phyloP scores from a whole-genome alignment of 1,139 yeast species.

The Yamadazyma diospyri region DNA sequence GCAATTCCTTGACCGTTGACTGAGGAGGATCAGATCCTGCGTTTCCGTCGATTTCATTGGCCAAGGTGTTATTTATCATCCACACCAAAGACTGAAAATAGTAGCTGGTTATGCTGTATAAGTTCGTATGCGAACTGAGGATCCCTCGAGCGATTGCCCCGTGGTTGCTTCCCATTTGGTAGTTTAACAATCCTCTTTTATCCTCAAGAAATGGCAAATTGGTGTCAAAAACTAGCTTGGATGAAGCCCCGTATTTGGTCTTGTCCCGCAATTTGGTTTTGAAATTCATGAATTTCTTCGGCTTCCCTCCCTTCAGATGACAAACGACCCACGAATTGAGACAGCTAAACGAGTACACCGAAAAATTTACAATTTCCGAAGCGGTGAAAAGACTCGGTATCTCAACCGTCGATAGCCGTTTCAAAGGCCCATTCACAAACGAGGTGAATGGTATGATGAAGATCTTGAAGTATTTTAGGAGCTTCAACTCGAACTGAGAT shows the following conservation, averaged over 20 bases:
- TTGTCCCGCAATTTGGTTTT: neutral
- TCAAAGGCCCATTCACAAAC: constrained; percentile 7
- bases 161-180: neutral
- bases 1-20: constrained; percentile 10
- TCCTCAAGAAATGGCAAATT: constrained; percentile 6
- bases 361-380: constrained; percentile 4
- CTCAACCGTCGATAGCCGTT: constrained; percentile 4
- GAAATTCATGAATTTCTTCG: constrained; percentile 1
- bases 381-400: constrained; percentile 5
- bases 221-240: constrained; percentile 2
- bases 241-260: neutral
- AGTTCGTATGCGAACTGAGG: neutral
- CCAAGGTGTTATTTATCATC: constrained; percentile 8
- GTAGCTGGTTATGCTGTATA: constrained; percentile 18
- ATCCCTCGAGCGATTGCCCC: too few relatives aligned
- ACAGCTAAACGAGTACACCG: constrained; percentile 7
- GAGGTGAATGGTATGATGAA: constrained; percentile 4
- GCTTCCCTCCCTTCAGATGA: constrained; percentile 2
- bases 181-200: neutral
- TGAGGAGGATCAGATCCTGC: constrained; percentile 4
- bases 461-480: constrained; percentile 6
- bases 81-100: constrained; percentile 21
- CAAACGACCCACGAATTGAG: constrained; percentile 7
- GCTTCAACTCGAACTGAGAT: constrained; percentile 6
- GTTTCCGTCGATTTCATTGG: constrained; percentile 6